A percentile compares a stretch with the other conserved stretches of the same genome.
phyloP scores from a whole-genome alignment of 352 stramenopile genomes.

The Elongisporangium undulatum region DNA sequence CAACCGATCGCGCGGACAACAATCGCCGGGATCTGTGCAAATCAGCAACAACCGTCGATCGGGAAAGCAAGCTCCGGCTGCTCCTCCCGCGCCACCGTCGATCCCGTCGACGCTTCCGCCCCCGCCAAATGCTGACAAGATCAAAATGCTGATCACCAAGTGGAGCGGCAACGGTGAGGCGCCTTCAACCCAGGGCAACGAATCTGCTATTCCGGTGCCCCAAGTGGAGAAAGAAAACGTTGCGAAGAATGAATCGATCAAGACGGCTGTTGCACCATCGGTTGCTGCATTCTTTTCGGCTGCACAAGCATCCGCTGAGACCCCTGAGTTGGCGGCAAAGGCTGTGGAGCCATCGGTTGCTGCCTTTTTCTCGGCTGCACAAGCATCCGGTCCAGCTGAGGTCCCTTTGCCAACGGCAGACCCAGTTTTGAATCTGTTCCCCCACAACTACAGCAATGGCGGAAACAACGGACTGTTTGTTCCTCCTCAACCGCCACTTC shows the following conservation, averaged over 20 bases:
- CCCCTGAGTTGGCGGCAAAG: conserved; percentile 4
- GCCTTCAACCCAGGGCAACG: conserved; percentile 6
- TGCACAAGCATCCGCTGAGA: conserved; percentile 4
- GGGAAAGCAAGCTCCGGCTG: conserved; percentile 10
- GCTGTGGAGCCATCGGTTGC: conserved; percentile 33
- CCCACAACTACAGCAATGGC: conserved; percentile 33
- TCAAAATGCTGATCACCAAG: conserved; percentile 57
- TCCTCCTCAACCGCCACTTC: conserved; percentile 17
- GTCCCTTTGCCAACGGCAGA: conserved; percentile 7
- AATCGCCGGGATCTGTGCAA: background rate
- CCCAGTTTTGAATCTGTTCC: conserved; percentile 41
- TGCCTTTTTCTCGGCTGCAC: conserved; percentile 36
- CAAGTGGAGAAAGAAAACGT: conserved; percentile 1
- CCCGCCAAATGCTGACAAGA: conserved; percentile 50
- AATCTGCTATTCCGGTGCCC: background rate
- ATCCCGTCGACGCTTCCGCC: conserved; percentile 29
- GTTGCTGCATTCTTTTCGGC: conserved; percentile 11
- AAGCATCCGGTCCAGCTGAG: background rate
- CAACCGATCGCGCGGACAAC: conserved; percentile 7
- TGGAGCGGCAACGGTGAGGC: conserved; percentile 38
- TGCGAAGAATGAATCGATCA: background rate
- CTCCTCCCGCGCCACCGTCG: conserved; percentile 14
- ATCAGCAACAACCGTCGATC: conserved; percentile 1
- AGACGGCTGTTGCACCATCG: background rate
- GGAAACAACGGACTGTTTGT: conserved; percentile 9